Evolutionary conservation across 1,284 basidiomycete genomes (phyloP).

Genomic region (Dichomitus squalens): DNA sequence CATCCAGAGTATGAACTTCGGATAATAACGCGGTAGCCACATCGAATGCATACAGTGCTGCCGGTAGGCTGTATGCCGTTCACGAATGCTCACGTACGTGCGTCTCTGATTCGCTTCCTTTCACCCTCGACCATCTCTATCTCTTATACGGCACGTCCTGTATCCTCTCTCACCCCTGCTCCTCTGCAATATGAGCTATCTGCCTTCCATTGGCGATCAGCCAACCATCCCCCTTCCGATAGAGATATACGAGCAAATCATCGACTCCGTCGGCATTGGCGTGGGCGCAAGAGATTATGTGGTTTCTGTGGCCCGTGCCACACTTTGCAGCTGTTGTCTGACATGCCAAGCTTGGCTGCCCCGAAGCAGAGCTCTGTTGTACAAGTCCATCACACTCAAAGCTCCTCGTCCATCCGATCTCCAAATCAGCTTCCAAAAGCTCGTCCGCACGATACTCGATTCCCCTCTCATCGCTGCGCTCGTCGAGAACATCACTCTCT

Average conservation of each 20-base stretch:
- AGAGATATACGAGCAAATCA: not conserved
- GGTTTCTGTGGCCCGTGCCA: not conserved
- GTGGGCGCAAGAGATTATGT: not conserved
- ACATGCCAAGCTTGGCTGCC: not conserved
- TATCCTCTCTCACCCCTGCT: no score
- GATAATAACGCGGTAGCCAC: no score
- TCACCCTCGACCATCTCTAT: no score
- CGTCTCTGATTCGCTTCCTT: no score
- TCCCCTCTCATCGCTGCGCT: not conserved
- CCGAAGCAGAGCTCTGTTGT: not conserved
- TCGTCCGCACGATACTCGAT: not conserved
- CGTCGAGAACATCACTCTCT: not conserved
- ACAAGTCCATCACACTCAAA: not conserved
- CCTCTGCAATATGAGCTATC: no score
- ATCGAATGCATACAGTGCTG: no score
- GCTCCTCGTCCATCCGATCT: not conserved
- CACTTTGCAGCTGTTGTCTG: not conserved
- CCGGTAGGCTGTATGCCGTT: no score
- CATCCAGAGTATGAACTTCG: no score
- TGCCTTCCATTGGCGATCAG: no score
- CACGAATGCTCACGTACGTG: no score
- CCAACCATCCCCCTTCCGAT: no score
- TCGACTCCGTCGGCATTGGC: not conserved
- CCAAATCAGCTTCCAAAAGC: not conserved
- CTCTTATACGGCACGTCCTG: no score